These are phyloP conservation scores for Sordaria brevicollis DNA, from an alignment of 495 filamentous ascomycete genomes.

Conservation along the genomic window DNA sequence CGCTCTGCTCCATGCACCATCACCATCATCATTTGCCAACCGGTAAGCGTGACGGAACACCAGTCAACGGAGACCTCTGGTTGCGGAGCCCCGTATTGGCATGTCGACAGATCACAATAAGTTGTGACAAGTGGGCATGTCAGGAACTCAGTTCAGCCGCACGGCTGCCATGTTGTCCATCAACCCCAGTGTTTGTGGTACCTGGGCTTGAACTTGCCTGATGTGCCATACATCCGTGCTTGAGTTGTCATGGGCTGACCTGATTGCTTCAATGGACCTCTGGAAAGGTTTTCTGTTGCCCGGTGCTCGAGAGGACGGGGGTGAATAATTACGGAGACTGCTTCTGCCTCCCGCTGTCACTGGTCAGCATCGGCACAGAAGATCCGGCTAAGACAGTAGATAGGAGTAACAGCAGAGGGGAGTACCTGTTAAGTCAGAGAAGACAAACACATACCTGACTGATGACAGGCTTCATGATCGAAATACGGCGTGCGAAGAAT, in stretches of 20 bases:
- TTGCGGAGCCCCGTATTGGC: background rate
- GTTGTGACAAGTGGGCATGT: background rate
- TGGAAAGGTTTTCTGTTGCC: background rate
- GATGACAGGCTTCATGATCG: background rate
- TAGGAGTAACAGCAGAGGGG: background rate
- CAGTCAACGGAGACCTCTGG: too few relatives aligned
- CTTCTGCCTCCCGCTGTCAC: background rate
- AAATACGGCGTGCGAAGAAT: background rate
- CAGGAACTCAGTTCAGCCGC: background rate
- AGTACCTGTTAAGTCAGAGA: background rate
- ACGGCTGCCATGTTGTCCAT: background rate
- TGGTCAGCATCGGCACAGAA: background rate
- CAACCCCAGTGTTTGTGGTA: background rate
- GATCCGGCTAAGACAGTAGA: background rate
- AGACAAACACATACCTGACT: background rate
- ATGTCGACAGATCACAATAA: background rate
- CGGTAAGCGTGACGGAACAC: too few relatives aligned
- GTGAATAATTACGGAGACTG: background rate
- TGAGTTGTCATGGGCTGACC: background rate
- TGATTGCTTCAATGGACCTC: background rate
- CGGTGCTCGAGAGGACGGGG: background rate
- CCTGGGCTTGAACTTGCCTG: background rate
- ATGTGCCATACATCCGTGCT: background rate
- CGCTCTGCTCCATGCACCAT: too few relatives aligned
- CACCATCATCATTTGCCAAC: too few relatives aligned